phyloP scores from a whole-genome alignment of 2,329 filamentous ascomycete species.

The Ophiostoma tasmaniense region DNA sequence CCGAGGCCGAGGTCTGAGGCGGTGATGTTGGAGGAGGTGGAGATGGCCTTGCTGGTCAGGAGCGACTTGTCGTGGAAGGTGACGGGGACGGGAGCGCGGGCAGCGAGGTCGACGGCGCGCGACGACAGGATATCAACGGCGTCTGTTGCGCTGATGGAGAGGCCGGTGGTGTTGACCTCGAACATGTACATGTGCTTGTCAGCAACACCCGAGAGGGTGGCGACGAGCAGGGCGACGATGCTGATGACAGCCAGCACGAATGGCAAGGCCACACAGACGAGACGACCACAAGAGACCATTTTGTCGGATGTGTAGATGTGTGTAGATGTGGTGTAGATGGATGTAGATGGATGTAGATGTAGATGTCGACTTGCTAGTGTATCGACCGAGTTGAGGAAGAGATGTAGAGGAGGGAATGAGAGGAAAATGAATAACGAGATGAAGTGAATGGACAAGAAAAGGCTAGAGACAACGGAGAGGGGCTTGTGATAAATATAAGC shows the following conservation, averaged over 20 bases:
- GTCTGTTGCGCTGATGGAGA: slow-evolving; percentile 36
- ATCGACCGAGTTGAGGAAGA: too few species aligned
- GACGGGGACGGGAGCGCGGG: background rate
- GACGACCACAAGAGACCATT: slow-evolving; percentile 52
- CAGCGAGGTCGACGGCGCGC: slow-evolving; percentile 2
- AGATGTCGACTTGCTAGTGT: background rate
- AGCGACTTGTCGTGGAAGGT: slow-evolving; percentile 16
- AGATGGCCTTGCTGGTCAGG: slow-evolving; percentile 17
- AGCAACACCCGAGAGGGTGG: slow-evolving; percentile 46
- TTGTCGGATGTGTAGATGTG: slow-evolving; percentile 13
- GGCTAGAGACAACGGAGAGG: background rate
- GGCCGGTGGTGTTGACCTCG: slow-evolving; percentile 52
- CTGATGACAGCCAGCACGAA: slow-evolving; percentile 72
- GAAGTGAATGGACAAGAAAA: background rate
- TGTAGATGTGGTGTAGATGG: background rate
- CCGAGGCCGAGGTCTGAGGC: slow-evolving; percentile 53
- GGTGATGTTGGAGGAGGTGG: slow-evolving; percentile 40
- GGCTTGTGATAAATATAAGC: background rate
- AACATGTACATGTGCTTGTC: slow-evolving; percentile 51
- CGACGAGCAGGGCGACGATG: slow-evolving; percentile 59
- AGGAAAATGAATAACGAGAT: background rate
- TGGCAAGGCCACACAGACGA: slow-evolving; percentile 80
- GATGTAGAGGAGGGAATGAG: background rate
- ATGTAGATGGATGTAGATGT: background rate
- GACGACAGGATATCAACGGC: slow-evolving; percentile 13